Conservation (phyloP, 1,139 yeast species). For the Yamadazyma trypodendri region DNA sequence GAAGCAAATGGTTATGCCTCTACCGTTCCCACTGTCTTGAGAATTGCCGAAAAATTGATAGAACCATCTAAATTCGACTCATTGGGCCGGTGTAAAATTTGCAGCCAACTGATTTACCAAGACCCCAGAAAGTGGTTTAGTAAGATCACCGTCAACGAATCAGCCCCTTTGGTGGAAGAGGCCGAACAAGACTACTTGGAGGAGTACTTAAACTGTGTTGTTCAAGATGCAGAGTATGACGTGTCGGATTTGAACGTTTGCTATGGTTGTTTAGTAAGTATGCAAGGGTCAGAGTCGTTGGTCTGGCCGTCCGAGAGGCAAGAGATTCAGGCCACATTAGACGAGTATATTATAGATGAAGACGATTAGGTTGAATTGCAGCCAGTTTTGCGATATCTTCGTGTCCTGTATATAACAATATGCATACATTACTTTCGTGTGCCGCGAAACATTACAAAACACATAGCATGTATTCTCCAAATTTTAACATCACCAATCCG, state of each 20-base stretch:
- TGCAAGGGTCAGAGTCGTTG: slow-evolving; percentile 46
- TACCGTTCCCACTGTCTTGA: slow-evolving; percentile 89
- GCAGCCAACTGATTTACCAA: slow-evolving; percentile 50
- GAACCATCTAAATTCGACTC: slow-evolving; percentile 40
- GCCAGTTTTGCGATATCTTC: too few species aligned
- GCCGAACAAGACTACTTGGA: slow-evolving; percentile 43
- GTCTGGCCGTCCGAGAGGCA: slow-evolving; percentile 48
- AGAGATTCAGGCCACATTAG: slow-evolving; percentile 36
- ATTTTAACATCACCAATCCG: slow-evolving; percentile 13
- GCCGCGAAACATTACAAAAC: too few species aligned
- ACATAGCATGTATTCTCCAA: slow-evolving; percentile 16
- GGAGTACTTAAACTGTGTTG: slow-evolving; percentile 19
- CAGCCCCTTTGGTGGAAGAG: slow-evolving; percentile 50
- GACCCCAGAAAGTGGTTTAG: slow-evolving; percentile 70
- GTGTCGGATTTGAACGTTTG: slow-evolving; percentile 42
- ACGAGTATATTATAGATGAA: slow-evolving; percentile 45
- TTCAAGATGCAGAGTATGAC: slow-evolving; percentile 3
- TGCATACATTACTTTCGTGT: too few species aligned
- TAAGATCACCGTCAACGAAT: slow-evolving; percentile 66
- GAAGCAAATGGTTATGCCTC: slow-evolving; percentile 82
- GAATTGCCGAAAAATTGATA: slow-evolving; percentile 79
- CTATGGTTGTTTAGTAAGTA: slow-evolving; percentile 74
- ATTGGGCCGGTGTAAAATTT: slow-evolving; percentile 43
- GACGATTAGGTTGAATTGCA: slow-evolving; percentile 2
- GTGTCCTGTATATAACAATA: slow-evolving; percentile 1